Conservation (phyloP, 441 rosid species). For the Omphalea diandra region DNA sequence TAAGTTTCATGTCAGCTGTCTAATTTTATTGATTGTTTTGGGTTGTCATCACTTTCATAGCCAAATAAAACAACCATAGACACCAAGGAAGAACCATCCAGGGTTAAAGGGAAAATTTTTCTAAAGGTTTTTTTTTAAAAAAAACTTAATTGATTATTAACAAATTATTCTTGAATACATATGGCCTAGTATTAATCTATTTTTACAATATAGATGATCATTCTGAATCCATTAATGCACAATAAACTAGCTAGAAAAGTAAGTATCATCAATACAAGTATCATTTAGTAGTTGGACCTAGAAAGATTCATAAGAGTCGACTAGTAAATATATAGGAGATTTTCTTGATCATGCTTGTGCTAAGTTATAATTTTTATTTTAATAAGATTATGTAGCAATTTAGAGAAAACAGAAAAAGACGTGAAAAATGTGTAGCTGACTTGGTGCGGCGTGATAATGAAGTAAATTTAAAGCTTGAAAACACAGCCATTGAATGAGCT, state of each 20-base stretch:
- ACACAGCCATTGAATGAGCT: slow-evolving; percentile 90
- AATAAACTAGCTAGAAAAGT: slow-evolving; percentile 78
- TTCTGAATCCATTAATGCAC: slow-evolving; percentile 49
- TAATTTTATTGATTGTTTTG: slow-evolving; percentile 22
- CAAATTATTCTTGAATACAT: slow-evolving; percentile 24
- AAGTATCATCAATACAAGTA: slow-evolving; percentile 20
- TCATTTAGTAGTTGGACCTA: slow-evolving; percentile 7
- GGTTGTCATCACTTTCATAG: slow-evolving; percentile 26
- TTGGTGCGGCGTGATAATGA: slow-evolving; percentile 70
- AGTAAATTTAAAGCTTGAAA: slow-evolving; percentile 72
- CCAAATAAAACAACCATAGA: slow-evolving; percentile 36
- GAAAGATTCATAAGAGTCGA: neutral
- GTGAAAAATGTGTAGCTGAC: slow-evolving; percentile 73
- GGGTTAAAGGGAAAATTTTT: slow-evolving; percentile 37
- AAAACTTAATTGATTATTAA: neutral
- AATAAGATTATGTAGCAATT: slow-evolving; percentile 60
- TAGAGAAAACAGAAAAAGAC: slow-evolving; percentile 82
- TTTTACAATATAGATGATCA: slow-evolving; percentile 41
- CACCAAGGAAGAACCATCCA: slow-evolving; percentile 36
- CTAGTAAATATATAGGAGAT: neutral
- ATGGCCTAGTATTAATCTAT: slow-evolving; percentile 21
- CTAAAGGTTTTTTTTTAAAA: slow-evolving; percentile 39
- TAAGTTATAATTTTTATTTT: slow-evolving; percentile 10
- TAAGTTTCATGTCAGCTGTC: slow-evolving; percentile 11
- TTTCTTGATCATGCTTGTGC: slow-evolving; percentile 3